Conservation (phyloP, 768 basidiomycete species). For the Suillus clintonianus region DNA sequence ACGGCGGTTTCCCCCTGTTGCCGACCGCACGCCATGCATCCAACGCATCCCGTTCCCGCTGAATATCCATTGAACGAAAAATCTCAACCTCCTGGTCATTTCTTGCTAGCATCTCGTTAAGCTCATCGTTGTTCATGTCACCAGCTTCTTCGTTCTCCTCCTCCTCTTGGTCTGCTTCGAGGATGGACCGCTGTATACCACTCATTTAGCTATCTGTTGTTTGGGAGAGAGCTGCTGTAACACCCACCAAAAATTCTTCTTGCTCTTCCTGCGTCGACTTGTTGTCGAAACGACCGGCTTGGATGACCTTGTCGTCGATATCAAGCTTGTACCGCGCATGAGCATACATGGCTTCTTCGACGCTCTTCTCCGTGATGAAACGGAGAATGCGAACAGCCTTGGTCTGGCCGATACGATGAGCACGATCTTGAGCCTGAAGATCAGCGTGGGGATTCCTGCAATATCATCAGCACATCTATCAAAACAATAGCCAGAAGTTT, state of each 20-base stretch:
- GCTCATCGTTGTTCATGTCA: conserved; percentile 92
- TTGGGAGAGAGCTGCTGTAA: conserved; percentile 5
- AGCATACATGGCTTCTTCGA: conserved; percentile 97
- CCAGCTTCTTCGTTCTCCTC: conserved; percentile 89
- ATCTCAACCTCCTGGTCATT: conserved; percentile 73
- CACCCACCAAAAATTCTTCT: conserved; percentile 84
- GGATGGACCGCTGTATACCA: conserved; percentile 71
- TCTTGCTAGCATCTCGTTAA: conserved; percentile 91
- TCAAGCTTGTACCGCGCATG: conserved; percentile 95
- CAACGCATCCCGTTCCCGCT: conserved; percentile 69
- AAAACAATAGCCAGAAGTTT: background rate
- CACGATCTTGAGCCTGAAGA: conserved; percentile 94
- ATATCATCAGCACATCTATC: no score
- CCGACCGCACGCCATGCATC: conserved; percentile 66
- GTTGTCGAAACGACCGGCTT: conserved; percentile 98
- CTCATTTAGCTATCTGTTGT: conserved; percentile 10
- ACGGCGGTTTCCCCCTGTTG: conserved; percentile 76
- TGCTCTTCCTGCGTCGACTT: conserved; percentile 98
- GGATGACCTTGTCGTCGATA: conserved; percentile 98
- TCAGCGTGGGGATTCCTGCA: no score
- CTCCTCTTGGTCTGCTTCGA: conserved; percentile 88
- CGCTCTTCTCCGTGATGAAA: conserved; percentile 96
- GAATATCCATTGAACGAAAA: conserved; percentile 82
- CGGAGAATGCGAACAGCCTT: conserved; percentile 95
- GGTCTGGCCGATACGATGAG: conserved; percentile 99